A percentile compares a stretch with the other conserved stretches of the same genome.
Evolutionary conservation across 1,139 yeast species (phyloP).

Genomic region (Meyerozyma elateridarum): DNA sequence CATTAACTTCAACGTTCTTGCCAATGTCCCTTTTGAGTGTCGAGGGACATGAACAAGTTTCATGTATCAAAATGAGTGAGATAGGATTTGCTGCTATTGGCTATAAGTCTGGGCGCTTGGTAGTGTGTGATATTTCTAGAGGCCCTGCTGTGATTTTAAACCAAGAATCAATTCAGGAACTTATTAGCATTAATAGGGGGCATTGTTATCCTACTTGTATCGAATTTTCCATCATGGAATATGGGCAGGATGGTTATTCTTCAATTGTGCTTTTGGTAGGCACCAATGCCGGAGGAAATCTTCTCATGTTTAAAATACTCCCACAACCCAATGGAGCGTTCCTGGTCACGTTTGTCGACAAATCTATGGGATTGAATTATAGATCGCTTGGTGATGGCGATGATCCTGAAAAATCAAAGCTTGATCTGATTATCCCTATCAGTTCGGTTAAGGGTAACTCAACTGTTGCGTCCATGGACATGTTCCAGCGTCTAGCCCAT

Average conservation of each 20-base stretch:
- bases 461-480: slow-evolving; percentile 58
- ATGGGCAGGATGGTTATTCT: slow-evolving; percentile 62
- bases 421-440: slow-evolving; percentile 55
- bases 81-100: slow-evolving; percentile 86
- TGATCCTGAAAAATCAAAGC: slow-evolving; percentile 45
- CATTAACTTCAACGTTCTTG: slow-evolving; percentile 44
- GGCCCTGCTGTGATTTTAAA: slow-evolving; percentile 77
- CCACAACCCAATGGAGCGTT: slow-evolving; percentile 72
- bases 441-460: slow-evolving; percentile 56
- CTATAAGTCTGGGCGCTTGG: slow-evolving; percentile 67
- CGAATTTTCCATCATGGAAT: slow-evolving; percentile 71
- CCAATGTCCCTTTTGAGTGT: slow-evolving; percentile 53
- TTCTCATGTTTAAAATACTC: slow-evolving; percentile 60
- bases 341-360: slow-evolving; percentile 53
- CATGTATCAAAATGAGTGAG: slow-evolving; percentile 64
- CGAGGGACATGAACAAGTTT: slow-evolving; percentile 34
- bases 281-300: slow-evolving; percentile 68
- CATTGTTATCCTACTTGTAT: slow-evolving; percentile 50
- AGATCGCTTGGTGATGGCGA: slow-evolving; percentile 22
- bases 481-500: slow-evolving; percentile 55
- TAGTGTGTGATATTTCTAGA: slow-evolving; percentile 71
- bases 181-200: slow-evolving; percentile 28
- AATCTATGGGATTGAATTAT: slow-evolving; percentile 37
- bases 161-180: slow-evolving; percentile 36
- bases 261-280: slow-evolving; percentile 74